These are phyloP conservation scores for Ascochyta pisi DNA, from an alignment of 2,329 filamentous ascomycete species.

Conservation along the genomic window DNA sequence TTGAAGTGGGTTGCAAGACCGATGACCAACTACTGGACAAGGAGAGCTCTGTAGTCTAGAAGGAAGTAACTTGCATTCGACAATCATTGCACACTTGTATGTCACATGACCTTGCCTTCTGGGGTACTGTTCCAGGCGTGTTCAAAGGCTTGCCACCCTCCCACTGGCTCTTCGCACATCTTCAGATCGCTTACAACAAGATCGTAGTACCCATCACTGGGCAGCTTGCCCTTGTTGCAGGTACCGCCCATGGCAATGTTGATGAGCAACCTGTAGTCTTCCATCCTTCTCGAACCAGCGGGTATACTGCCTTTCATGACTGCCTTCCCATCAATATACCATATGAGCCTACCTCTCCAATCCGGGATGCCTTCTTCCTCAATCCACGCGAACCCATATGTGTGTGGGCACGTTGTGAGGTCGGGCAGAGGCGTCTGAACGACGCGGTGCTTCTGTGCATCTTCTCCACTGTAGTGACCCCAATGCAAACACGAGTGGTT, in stretches of 20 bases:
- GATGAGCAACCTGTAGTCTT: slow-evolving; percentile 63
- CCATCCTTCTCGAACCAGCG: slow-evolving; percentile 60
- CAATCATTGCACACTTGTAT: too few species aligned
- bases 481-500: slow-evolving; percentile 67
- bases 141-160: slow-evolving; percentile 64
- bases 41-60: too few species aligned
- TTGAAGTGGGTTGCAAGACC: too few species aligned
- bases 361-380: slow-evolving; percentile 53
- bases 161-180: slow-evolving; percentile 61
- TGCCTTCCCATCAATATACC: slow-evolving; percentile 65
- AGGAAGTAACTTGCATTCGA: too few species aligned
- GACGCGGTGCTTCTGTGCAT: slow-evolving; percentile 64
- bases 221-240: slow-evolving; percentile 61
- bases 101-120: slow-evolving; percentile 43
- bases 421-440: slow-evolving; percentile 59
- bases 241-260: slow-evolving; percentile 70
- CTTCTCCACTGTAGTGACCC: slow-evolving; percentile 62
- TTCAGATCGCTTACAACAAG: slow-evolving; percentile 62
- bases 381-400: slow-evolving; percentile 65
- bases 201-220: slow-evolving; percentile 63
- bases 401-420: slow-evolving; percentile 56
- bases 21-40: too few species aligned
- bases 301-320: slow-evolving; percentile 66
- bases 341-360: slow-evolving; percentile 58
- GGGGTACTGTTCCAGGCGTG: slow-evolving; percentile 55